These are phyloP conservation scores for Candolleomyces aberdarensis DNA, from an alignment of 768 basidiomycete genomes.

Conservation along the genomic window DNA sequence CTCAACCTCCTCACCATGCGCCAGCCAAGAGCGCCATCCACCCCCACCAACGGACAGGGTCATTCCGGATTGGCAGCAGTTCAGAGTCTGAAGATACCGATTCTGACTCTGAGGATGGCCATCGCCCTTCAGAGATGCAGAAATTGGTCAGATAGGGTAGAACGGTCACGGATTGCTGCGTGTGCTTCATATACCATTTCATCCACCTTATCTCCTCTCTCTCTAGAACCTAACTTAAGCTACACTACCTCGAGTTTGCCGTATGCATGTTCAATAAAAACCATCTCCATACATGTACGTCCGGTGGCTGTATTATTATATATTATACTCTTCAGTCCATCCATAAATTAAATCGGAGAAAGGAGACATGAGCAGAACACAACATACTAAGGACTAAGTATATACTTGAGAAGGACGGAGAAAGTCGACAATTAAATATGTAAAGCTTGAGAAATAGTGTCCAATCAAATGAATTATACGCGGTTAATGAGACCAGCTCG, in stretches of 20 bases:
- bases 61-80: constrained; percentile 20
- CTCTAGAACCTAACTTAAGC: no score
- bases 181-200: no score
- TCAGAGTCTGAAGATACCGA: constrained; percentile 21
- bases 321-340: no score
- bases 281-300: no score
- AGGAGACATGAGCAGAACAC: no score
- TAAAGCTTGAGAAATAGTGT: background rate
- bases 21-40: background rate
- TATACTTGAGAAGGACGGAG: background rate
- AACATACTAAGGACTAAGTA: background rate
- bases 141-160: background rate
- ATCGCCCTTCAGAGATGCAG: background rate
- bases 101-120: background rate
- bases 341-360: no score
- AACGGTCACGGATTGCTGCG: no score
- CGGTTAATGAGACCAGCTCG: constrained; percentile 32
- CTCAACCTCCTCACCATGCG: no score
- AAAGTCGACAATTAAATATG: background rate
- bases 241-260: no score
- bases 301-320: no score
- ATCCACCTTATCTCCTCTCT: no score
- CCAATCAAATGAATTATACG: constrained; percentile 9
- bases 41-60: constrained; percentile 7
- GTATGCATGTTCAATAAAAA: no score